Evolutionary conservation across 768 basidiomycete genomes (phyloP).

Genomic region (Lepiota brunneoincarnata): DNA sequence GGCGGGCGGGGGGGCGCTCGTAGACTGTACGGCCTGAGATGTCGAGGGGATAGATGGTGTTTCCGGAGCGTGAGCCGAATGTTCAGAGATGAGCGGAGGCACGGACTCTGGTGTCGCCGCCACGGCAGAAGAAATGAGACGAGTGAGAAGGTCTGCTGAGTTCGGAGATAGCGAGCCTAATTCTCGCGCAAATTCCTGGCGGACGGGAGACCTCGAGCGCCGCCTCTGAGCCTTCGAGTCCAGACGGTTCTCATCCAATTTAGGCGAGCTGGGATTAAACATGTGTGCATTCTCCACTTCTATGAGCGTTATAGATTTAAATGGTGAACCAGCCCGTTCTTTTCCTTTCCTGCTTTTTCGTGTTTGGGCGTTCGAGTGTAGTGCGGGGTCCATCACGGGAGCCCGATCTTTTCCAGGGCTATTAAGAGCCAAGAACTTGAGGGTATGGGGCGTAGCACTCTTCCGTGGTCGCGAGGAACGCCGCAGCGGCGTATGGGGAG

Average conservation of each 20-base stretch:
- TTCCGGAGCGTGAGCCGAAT: too few species aligned
- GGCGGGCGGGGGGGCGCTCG: conserved; percentile 26
- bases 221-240: conserved; percentile 4
- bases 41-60: background rate
- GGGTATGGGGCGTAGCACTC: conserved; percentile 24
- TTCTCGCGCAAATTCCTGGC: conserved; percentile 28
- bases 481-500: conserved; percentile 27
- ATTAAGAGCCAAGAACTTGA: conserved; percentile 18
- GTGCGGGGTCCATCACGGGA: background rate
- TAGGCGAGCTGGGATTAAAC: background rate
- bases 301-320: background rate
- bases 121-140: conserved; percentile 19
- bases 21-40: background rate
- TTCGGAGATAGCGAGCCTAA: conserved; percentile 60
- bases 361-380: conserved; percentile 22
- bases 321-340: conserved; percentile 4
- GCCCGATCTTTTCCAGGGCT: conserved; percentile 7
- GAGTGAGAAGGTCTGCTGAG: conserved; percentile 34
- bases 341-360: conserved; percentile 19
- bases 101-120: conserved; percentile 6
- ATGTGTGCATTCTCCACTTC: background rate
- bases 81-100: conserved; percentile 16
- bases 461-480: conserved; percentile 38
- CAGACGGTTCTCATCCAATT: background rate
- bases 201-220: conserved; percentile 4